Base-by-base conservation (phyloP, 441 rosid species). In the Kokia cookei region DNA sequence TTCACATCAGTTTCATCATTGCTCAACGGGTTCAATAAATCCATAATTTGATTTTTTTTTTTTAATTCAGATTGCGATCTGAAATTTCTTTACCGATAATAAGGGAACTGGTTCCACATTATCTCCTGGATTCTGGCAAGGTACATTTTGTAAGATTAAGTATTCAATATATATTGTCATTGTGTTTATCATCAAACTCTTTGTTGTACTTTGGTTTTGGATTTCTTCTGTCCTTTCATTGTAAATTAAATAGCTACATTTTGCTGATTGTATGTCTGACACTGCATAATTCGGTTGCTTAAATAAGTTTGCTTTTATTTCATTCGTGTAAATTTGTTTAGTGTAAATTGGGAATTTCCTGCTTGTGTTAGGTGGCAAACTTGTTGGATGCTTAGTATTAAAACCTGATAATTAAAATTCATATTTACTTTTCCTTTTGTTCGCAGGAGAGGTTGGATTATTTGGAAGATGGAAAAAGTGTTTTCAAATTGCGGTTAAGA, bases 41-140 rank as follows among this genome's bases (percentile, higher is more conserved):
- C 29, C 48, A 69, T 17, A 32, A 32, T 69, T 53, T 51, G 43
- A 26, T 29, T 53, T 17, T 47, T 73, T 13, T 14, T 59, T 26
- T 75, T 78, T 13, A 73, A 60, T 73, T 74, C 92, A 96, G 99
- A 94, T 84, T 86, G 82, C 90, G 93, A 73, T 86, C 99, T 78
- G 99, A 96, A 86, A 90, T 96, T 83, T 89, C 97, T 77, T 86
- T 96, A 81, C 99, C 98, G 51, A 88, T 96, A 65, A 87, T 91
- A 92, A 93, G 87, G 90, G 98, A 96, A 82, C 86, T 96, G 84
- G 86, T 90, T 86, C 98, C 98, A 29, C 98, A 96, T 85, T 96
- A 96, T 86, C 98, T 96, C 77, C 98, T 91, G 81, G 98, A 94
- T 76, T 71, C 86, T 40, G 88, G 94, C 80, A 96, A 94, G 97